These are phyloP conservation scores for Narthecium ossifragum DNA, from an alignment of 106 monocot species.

Conservation along the genomic window DNA sequence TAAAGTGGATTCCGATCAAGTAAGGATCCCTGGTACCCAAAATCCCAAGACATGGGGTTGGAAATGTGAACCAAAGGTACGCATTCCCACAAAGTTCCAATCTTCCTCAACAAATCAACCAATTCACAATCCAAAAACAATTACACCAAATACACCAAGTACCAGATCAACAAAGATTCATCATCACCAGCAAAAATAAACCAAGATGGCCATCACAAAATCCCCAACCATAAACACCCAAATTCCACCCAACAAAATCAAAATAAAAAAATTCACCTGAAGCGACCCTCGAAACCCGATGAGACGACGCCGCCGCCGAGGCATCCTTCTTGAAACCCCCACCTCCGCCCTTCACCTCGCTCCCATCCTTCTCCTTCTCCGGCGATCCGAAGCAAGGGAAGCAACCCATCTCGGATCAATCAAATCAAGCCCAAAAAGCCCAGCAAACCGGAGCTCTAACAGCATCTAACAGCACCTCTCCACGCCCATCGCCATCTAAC, in stretches of 20 bases:
- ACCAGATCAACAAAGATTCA: neutral
- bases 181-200: neutral
- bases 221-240: too few species aligned
- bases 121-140: neutral
- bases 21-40: too few species aligned
- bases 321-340: slow-evolving; percentile 35
- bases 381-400: slow-evolving; percentile 62
- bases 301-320: slow-evolving; percentile 16
- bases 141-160: neutral
- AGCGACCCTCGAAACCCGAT: slow-evolving; percentile 23
- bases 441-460: neutral
- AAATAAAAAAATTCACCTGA: slow-evolving; percentile 25
- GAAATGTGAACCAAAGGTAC: too few species aligned
- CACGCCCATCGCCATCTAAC: neutral
- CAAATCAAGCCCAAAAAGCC: neutral
- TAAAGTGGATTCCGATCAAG: too few species aligned
- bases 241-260: neutral
- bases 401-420: slow-evolving; percentile 71
- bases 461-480: neutral
- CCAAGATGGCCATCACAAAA: neutral
- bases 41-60: too few species aligned
- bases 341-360: slow-evolving; percentile 9
- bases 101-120: neutral
- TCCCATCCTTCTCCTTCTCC: slow-evolving; percentile 10
- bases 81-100: neutral